Evolutionary conservation across 371 early-diverging fungal species (phyloP).

Genomic region (Lichtheimia ramosa): DNA sequence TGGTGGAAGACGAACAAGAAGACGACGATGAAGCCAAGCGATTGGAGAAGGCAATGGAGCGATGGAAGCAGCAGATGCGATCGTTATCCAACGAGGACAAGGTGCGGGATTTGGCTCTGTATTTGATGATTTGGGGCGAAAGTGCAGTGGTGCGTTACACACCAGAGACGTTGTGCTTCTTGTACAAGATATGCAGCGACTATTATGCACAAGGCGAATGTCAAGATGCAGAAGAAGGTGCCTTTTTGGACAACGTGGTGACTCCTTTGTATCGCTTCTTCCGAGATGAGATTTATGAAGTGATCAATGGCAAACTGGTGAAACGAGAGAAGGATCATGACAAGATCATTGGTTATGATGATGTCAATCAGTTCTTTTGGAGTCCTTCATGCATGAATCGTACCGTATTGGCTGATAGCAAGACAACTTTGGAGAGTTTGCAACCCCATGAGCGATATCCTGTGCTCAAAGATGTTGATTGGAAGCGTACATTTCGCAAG

Average conservation of each 20-base stretch:
- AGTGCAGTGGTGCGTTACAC: conserved; percentile 78
- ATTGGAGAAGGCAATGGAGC: conserved; percentile 57
- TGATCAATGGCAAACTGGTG: conserved; percentile 67
- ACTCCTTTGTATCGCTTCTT: conserved; percentile 79
- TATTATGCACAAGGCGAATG: conserved; percentile 39
- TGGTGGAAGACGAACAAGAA: conserved; percentile 36
- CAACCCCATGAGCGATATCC: conserved; percentile 68
- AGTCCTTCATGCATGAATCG: conserved; percentile 64
- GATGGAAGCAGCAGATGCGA: conserved; percentile 75
- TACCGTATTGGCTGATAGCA: conserved; percentile 48
- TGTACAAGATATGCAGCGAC: conserved; percentile 78
- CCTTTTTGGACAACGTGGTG: conserved; percentile 70
- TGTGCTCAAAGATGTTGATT: conserved; percentile 66
- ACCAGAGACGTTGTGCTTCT: conserved; percentile 81
- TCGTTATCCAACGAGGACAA: conserved; percentile 70
- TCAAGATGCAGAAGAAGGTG: conserved; percentile 62
- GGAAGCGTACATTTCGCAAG: conserved; percentile 74
- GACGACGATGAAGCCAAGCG: conserved; percentile 39
- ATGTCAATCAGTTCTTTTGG: conserved; percentile 91
- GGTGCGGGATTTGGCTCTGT: conserved; percentile 77
- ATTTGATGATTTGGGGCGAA: conserved; percentile 88
- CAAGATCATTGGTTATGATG: conserved; percentile 83
- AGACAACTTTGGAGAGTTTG: conserved; percentile 57
- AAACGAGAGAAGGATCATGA: conserved; percentile 84
- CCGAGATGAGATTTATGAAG: conserved; percentile 77